phyloP scores from a whole-genome alignment of 2,329 filamentous ascomycete genomes.

The Aspergillus texensis region DNA sequence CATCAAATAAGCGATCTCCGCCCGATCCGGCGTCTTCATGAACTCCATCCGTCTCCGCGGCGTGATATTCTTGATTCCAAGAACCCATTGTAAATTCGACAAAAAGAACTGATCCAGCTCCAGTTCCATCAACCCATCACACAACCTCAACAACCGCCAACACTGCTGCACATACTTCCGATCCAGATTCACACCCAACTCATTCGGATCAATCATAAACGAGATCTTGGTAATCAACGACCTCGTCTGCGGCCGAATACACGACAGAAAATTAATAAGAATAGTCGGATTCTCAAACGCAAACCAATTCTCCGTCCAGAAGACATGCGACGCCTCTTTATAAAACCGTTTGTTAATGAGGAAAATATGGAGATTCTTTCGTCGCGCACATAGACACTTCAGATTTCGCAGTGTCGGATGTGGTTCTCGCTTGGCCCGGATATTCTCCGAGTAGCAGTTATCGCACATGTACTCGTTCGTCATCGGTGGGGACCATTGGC shows the following conservation, averaged over 20 bases:
- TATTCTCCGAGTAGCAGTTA: slow-evolving; percentile 15
- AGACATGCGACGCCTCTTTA: slow-evolving; percentile 14
- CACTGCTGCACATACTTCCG: background rate
- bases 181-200: background rate
- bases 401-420: background rate
- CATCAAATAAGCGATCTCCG: background rate
- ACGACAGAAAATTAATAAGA: slow-evolving; percentile 12
- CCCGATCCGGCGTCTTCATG: background rate
- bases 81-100: background rate
- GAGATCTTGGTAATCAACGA: slow-evolving; percentile 18
- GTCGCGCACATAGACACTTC: background rate
- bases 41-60: background rate
- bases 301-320: slow-evolving; percentile 21
- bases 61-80: background rate
- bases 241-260: slow-evolving; percentile 20
- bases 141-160: background rate
- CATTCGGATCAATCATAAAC: slow-evolving; percentile 8
- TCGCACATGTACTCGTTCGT: slow-evolving; percentile 19
- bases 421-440: slow-evolving; percentile 6
- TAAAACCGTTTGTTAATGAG: background rate
- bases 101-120: background rate
- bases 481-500: slow-evolving; percentile 13
- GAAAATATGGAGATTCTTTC: background rate
- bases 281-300: slow-evolving; percentile 17
- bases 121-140: background rate